Base-by-base conservation (phyloP, 2,329 filamentous ascomycete species). In the Pseudopithomyces maydicus region DNA sequence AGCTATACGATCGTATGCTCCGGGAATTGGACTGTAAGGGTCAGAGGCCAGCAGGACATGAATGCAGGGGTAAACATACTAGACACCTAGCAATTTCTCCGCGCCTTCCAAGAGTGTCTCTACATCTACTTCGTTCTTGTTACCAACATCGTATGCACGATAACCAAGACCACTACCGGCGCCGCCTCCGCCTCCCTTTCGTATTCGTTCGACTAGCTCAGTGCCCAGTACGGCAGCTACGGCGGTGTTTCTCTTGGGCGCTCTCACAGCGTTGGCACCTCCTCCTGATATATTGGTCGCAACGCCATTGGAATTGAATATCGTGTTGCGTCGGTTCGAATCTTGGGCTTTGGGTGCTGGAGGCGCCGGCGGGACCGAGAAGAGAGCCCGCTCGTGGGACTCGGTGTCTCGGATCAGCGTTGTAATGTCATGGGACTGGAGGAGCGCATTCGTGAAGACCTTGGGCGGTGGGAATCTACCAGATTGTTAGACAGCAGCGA, bases 341-440 rank as follows among this genome's bases (percentile, higher is more conserved):
- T 84, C 60, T 74, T 80, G 54, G 67, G 76, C 65, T 73, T 81
- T 74, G 72, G 80, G 61, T 70, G 77, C 49, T 69, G 79, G 39
- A 71, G 83, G 82, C 0, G 90, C 86, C 0, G 90, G 87, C 1
- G 94, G 92, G 0, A 97, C 88, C 36, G 94, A 96, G 80, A 98
- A 99, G 17, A 99, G 86, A 6, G 94, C 94, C 69, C 93, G 90
- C 76, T 99, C 95, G 78, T 98, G 94, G 20, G 90, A 80, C 77
- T 99, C 95, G 3, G 94, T 97, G 75, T 99, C 95, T 58, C 95
- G 90, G 70, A 99, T 97, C 46, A 99, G 81, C 12, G 91, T 86
- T 3, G 95, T 98, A 66, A 99, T 98, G 76, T 99, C 95, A 76
- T 93, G 89, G 64, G 88, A 88, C 55, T 89, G 88, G 47, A 98